Percentiles rank a stretch among this genome's conserved stretches.
phyloP scores from a whole-genome alignment of 2,329 filamentous ascomycete species.

The Venturia carpophila region DNA sequence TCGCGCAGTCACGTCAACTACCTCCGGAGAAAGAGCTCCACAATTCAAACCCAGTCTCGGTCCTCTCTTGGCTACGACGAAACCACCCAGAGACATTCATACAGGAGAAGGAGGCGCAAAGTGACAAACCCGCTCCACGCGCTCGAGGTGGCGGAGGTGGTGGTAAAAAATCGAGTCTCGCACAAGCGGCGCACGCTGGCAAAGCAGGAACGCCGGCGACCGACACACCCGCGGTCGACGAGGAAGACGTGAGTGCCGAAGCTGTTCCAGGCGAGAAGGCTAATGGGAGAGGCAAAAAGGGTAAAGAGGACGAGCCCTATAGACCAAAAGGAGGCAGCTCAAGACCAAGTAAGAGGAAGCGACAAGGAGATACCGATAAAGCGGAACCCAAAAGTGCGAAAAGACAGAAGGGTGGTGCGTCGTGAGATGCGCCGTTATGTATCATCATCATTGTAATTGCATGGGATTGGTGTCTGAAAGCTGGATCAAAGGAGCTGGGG shows the following conservation, averaged over 20 bases:
- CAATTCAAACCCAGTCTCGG: slow-evolving; percentile 75
- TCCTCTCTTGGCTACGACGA: slow-evolving; percentile 90
- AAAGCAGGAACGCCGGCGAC: slow-evolving; percentile 24
- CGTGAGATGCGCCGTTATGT: neutral
- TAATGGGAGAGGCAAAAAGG: slow-evolving; percentile 29
- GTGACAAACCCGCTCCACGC: slow-evolving; percentile 30
- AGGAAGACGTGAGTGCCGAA: slow-evolving; percentile 34
- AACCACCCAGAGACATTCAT: slow-evolving; percentile 79
- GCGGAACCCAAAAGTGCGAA: neutral
- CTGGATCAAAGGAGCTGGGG: neutral
- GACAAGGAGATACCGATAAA: slow-evolving; percentile 8
- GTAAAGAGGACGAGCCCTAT: slow-evolving; percentile 39
- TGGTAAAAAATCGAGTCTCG: slow-evolving; percentile 26
- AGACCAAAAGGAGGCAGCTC: slow-evolving; percentile 42
- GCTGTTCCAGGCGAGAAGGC: slow-evolving; percentile 26
- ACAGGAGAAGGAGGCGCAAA: slow-evolving; percentile 55
- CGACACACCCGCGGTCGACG: slow-evolving; percentile 28
- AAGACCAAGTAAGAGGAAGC: slow-evolving; percentile 36
- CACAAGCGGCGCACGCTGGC: slow-evolving; percentile 25
- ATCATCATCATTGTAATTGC: neutral
- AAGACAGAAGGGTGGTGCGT: slow-evolving; percentile 6
- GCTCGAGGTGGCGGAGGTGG: slow-evolving; percentile 29
- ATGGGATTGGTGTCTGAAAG: neutral
- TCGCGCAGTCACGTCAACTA: slow-evolving; percentile 33
- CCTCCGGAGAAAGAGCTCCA: slow-evolving; percentile 45